Base-by-base conservation (phyloP, 768 basidiomycete species). In the Lactarius vividus region DNA sequence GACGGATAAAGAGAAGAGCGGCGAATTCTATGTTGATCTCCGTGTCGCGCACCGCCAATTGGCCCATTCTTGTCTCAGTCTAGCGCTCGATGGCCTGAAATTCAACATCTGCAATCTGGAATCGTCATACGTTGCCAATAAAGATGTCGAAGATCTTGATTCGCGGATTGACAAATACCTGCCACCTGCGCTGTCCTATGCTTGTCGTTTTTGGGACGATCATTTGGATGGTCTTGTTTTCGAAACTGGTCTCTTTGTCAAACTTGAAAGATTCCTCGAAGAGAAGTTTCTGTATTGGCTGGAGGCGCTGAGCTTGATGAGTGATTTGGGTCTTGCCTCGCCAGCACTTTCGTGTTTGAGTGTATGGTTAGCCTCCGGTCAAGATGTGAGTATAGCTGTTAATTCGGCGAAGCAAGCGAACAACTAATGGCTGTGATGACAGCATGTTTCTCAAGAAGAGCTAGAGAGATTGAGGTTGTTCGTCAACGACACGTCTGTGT, bases 71-170 rank as follows among this genome's bases (percentile, higher is more conserved):
- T 46, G 42, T 44, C 40, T 61, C 42, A 8, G 13, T 16, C 3
- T 33, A 6, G 18, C 44, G 59, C 9, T 46, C 9, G 0, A 11
- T 16, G 28, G n/a, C 2, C 44, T 61, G 15, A 39, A 31, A n/a
- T 61, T 61, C 28, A 61, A 61, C 28, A 61, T 61, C 26, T 61
- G 59, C n/a, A 9, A 61, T 16, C 59, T 61, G 18, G 59, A 61
- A 18, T 28, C 37, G 2, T 61, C 59, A 31, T 44, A 46, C 18
- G 29, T 16, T 1, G 15, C 44, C 6, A 61, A 61, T 35, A 28
- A 46, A 46, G 59, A 61, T n/a, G 31, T 61, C 28, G 8, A 26
- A 20, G 59, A 61, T 10, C 59, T 61, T 31, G 13, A 40, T 1
- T n/a, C 44, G 18, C 44, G 59, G 11, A 20, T 61, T 26, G 13